These are phyloP conservation scores for Daphne laureola DNA, from an alignment of 441 rosid genomes.

Conservation along the genomic window DNA sequence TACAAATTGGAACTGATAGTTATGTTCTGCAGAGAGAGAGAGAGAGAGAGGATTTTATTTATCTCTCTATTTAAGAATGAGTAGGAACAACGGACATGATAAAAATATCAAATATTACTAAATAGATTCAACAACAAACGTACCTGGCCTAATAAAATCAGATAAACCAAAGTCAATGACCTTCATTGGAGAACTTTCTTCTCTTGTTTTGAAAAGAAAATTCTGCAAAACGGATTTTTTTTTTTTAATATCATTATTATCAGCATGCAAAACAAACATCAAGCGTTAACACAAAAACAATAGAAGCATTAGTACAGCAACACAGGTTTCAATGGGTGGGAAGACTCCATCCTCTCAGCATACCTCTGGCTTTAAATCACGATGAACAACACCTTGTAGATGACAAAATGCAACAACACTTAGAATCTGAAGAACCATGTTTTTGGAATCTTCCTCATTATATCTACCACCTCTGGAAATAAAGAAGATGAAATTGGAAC, in stretches of 20 bases:
- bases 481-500: constrained; percentile 5
- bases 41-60: too few relatives aligned
- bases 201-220: constrained; percentile 54
- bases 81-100: too few relatives aligned
- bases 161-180: constrained; percentile 66
- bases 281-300: too few relatives aligned
- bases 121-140: neutral
- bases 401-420: constrained; percentile 56
- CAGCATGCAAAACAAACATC: too few relatives aligned
- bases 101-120: too few relatives aligned
- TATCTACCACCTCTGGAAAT: constrained; percentile 61
- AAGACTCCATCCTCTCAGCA: constrained; percentile 5
- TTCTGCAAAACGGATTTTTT: too few relatives aligned
- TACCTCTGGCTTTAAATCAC: constrained; percentile 75
- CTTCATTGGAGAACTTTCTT: constrained; percentile 51
- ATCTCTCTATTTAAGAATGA: too few relatives aligned
- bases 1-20: constrained; percentile 4
- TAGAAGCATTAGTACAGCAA: too few relatives aligned
- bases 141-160: constrained; percentile 55
- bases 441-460: constrained; percentile 56
- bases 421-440: constrained; percentile 46
- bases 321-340: too few relatives aligned
- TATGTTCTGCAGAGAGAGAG: too few relatives aligned
- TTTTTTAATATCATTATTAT: too few relatives aligned
- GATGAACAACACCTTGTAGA: constrained; percentile 73